Base-by-base conservation (phyloP, 2,329 filamentous ascomycete genomes). In the Coniella vitis region DNA sequence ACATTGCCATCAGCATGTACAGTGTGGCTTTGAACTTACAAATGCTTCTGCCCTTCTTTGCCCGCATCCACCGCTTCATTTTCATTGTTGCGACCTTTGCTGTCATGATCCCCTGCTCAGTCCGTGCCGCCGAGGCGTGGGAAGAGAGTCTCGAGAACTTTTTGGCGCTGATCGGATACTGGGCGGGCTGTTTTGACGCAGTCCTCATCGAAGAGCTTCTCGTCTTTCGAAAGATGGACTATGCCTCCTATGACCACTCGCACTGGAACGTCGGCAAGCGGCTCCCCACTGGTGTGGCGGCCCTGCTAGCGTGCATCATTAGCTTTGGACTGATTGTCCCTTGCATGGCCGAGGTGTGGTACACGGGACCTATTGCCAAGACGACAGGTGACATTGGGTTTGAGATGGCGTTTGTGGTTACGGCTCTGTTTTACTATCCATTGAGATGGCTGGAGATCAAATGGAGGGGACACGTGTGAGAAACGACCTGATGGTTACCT, bases 301-400 rank as follows among this genome's bases (percentile, higher is more conserved):
- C 75, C 3, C 54, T 78, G 12, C 61, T 61, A 2, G 71, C 73
- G 2, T 75, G 66, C 2, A 36, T 72, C 3, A 56, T 73, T n/a
- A 71, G 67, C 43, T 69, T 75, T 49, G 73, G 62, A 1, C 59
- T 83, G 8, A 71, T 83, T 2, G 67, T 83, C 7, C 79, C 80
- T 0, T 76, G 73, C 29, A 83, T 83, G 73, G 70, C 69, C 9
- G 76, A 81, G 61, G 74, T 71, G 4, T 83, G 79, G 79, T 83
- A 73, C 58, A 75, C 70, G 8, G 80, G 80, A 0, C 79, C 79
- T 0, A 76, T 84, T 55, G 80, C 79, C 0, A 63, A 71, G 61
- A 72, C 57, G 32, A 81, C 79, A 10, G 81, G 81, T 0, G 81
- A 85, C 54, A 76, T 85, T 60, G 82, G 81, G 0, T 83, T 85